Base-by-base conservation (phyloP, 2,329 filamentous ascomycete species). In the Aschersonia sp. region DNA sequence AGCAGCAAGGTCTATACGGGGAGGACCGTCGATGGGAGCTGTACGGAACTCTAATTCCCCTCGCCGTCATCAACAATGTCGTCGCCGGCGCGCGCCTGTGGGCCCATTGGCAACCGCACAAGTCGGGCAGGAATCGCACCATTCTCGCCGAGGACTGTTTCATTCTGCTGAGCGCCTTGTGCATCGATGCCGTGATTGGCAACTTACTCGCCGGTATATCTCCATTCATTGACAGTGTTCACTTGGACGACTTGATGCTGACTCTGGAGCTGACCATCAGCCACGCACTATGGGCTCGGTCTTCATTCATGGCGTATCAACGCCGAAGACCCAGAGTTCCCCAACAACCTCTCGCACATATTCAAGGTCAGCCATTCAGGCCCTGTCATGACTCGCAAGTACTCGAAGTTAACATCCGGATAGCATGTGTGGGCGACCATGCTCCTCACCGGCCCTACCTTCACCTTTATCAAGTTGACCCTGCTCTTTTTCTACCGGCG, bases 281-380 rank as follows among this genome's bases (percentile, higher is more conserved):
- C 45, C 12, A 47, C 45, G 4, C 30, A 43, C 9, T 47, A 43
- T 38, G 45, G 45, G 4, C 45, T 47, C 12, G 45, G 45, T 32
- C 45, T 47, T 32, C 45, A 47, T 7, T 47, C 45, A 10, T 47
- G 45, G 45, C 45, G 45, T 12, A 47, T 47, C 40, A 47, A 47
- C 20, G 40, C 40, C 12, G 45, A 47, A 30, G 45, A 47, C 43
- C 28, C 40, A 7, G 28, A 47, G 30, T 47, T 43, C 30, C 45
- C 45, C 4, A 31, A 29, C 40, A 47, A 47, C 20, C 38, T 47
- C 29, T 47, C 45, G 5, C 40, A 47, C 30, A 47, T 30, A 5
- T 47, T 47, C 30, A 43, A 47, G 29, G 45, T 46, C 40, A 29
- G 5, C 10, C 5, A 28, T 4, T 20, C 10, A 9, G 10, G 5